Conservation (phyloP, 2,329 filamentous ascomycete species). For the Penicillium sp. region DNA sequence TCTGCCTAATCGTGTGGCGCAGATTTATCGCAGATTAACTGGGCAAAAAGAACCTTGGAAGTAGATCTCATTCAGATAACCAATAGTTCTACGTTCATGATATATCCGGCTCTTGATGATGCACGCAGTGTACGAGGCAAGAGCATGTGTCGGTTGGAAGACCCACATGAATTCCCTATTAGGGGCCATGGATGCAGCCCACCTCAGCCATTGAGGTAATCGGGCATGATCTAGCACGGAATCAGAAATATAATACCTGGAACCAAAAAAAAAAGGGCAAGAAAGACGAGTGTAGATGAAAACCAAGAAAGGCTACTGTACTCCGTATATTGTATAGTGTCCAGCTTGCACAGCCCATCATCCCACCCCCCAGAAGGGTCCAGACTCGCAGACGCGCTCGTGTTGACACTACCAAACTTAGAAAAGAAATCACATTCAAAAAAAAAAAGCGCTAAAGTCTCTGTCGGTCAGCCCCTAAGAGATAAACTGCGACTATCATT, state of each 20-base stretch:
- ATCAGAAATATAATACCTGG: not conserved
- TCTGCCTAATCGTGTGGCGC: not conserved
- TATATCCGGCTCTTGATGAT: not conserved
- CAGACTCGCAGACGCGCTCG: not conserved
- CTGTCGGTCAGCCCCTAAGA: not conserved
- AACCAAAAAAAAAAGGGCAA: too few species aligned
- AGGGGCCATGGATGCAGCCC: constrained; percentile 11
- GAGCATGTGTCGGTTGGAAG: constrained; percentile 3
- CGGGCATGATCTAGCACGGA: constrained; percentile 1
- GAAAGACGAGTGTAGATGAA: not conserved
- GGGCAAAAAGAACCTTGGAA: not conserved
- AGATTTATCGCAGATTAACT: not conserved
- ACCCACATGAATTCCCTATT: constrained; percentile 9
- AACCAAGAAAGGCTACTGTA: not conserved
- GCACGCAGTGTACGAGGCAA: constrained; percentile 1
- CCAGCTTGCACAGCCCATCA: not conserved
- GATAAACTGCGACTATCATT: constrained; percentile 2
- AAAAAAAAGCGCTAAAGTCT: not conserved
- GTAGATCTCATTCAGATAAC: not conserved
- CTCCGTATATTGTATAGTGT: not conserved
- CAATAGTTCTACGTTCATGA: not conserved
- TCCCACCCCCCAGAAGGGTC: not conserved
- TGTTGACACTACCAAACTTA: not conserved
- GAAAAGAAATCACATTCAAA: not conserved
- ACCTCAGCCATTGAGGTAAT: constrained; percentile 19